Evolutionary conservation across 2,329 filamentous ascomycete genomes (phyloP).

Genomic region (Aspergillus phoenicis): DNA sequence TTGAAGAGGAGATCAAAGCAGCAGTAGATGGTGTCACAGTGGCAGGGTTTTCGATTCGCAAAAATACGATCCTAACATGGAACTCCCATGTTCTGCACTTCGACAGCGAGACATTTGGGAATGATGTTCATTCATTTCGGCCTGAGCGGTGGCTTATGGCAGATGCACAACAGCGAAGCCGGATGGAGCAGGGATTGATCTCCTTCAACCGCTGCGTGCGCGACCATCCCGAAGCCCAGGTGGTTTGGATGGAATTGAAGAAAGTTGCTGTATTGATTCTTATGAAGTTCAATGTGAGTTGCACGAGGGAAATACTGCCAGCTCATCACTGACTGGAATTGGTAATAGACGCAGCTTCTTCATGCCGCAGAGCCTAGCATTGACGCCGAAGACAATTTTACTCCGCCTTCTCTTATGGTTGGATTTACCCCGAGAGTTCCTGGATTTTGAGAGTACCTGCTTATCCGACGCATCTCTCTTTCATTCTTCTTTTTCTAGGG

Average conservation of each 20-base stretch:
- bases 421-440: constrained; percentile 7
- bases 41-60: constrained; percentile 2
- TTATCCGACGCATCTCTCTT: no score
- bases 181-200: constrained; percentile 18
- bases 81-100: constrained; percentile 11
- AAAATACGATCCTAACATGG: constrained; percentile 12
- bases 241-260: constrained; percentile 20
- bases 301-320: background rate
- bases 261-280: constrained; percentile 19
- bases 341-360: constrained; percentile 8
- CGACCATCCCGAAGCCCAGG: constrained; percentile 1
- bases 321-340: background rate
- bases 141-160: constrained; percentile 22
- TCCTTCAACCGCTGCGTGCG: constrained; percentile 2
- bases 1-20: background rate
- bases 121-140: constrained; percentile 8
- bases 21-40: background rate
- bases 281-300: constrained; percentile 19
- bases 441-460: background rate
- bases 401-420: constrained; percentile 1
- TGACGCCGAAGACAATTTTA: background rate
- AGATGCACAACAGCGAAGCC: background rate
- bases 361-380: background rate
- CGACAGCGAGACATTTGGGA: constrained; percentile 13
- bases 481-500: no score